Evolutionary conservation across 2,329 filamentous ascomycete genomes (phyloP), one percentile per base, ranked within the genome.

Genomic region (Colletotrichum siamense): DNA sequence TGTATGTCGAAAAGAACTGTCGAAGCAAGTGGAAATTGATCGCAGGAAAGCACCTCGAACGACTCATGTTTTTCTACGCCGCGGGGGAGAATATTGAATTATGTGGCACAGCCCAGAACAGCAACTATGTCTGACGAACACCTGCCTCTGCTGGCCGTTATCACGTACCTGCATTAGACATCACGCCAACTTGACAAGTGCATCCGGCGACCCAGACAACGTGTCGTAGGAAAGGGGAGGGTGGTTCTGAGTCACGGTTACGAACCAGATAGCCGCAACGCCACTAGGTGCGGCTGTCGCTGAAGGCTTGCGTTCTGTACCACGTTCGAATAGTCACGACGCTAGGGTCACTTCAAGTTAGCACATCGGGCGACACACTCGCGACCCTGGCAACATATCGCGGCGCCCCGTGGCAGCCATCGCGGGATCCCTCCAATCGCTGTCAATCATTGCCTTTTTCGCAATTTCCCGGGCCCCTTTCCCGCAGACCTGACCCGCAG

Each of bases 401-500:
- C 64, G 32, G 36, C 69, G 64, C 64, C 64, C 26, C 49, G 18
- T 73, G 73, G 57, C 64, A 65, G 63, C 73, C 73, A 63, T 69
- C 70, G 57, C 59, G 26, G 18, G 28, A 69, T n/a, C 26, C 71
- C 74, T 73, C 71, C 67, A 77, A 78, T 78, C 75, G 74, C 10
- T 55, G 67, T 52, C 71, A 73, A 77, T 69, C 63, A 8, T 49
- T 63, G n/a, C 36, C 71, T 22, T 63, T 72, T 65, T 69, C 71
- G 71, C 64, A 78, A 78, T 78, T 75, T 77, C 63, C 74, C 44
- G n/a, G 7, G 26, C 67, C 49, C 65, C 75, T 74, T 70, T 66
- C 22, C 52, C 61, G 66, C 67, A 67, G 22, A 49, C 39, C 66
- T 75, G 36, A 63, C 32, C 67, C 49, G 44, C 59, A 74, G 26